Base-by-base conservation (phyloP, 2,329 filamentous ascomycete species). In the Ascochyta koolunga region DNA sequence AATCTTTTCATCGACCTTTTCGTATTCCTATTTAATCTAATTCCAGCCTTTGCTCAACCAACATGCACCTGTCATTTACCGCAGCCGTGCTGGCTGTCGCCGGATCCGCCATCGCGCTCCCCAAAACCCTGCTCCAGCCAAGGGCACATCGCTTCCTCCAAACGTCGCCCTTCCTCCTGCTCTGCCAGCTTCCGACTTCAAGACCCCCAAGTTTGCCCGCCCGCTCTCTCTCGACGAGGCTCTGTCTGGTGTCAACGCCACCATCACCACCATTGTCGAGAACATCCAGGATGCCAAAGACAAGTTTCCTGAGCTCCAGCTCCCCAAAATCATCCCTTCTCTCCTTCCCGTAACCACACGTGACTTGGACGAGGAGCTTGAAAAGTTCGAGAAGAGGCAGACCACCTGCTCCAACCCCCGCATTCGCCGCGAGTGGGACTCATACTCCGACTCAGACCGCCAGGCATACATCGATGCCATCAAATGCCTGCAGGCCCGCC, bases 351-450 rank as follows among this genome's bases (percentile, higher is more conserved):
- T 42, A 6, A 51, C 35, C 31, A 16, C 42, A 18, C 49, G 49
- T 24, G 55, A 56, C 9, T 10, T 56, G 41, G 49, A 53, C 2
- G 48, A 42, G 10, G 58, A 58, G 35, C 51, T 56, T 3, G 55
- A 51, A 33, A 31, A 49, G 36, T 56, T 58, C 19, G 55, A 56
- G 47, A 61, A 61, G 50, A 50, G 56, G 33, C 58, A 61, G 43
- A 56, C 52, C 46, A 56, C 53, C 9, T 74, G 71, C 60, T 44
- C 60, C 35, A 72, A 65, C 54, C 57, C 62, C 13, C 67, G 66
- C 33, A 50, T 67, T n/a, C 70, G 71, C 36, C 49, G 49, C 16
- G 71, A 74, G 47, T 74, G 71, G 71, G 65, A 73, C 56, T 61
- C 58, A 1, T 63, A 59, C 54, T 57, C 59, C 43, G 49, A 66